Evolutionary conservation across 495 filamentous ascomycete genomes (phyloP).

Genomic region (Penicilliopsis zonata): DNA sequence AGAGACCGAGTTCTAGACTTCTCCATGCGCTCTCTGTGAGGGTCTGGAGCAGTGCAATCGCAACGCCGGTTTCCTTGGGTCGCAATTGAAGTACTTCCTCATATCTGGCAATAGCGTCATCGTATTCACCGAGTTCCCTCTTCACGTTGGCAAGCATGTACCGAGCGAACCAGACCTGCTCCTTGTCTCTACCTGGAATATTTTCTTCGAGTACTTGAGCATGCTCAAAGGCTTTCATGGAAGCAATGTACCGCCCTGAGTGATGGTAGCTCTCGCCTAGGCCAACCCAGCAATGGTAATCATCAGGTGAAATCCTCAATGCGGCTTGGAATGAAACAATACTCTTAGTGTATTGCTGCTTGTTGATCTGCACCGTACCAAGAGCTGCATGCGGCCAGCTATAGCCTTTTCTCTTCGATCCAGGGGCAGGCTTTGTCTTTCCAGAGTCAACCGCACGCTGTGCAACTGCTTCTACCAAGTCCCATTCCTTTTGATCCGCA

Average conservation of each 20-base stretch:
- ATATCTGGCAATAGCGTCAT: constrained; percentile 68
- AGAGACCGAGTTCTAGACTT: constrained; percentile 68
- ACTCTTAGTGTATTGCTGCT: constrained; percentile 76
- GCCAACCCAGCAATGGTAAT: constrained; percentile 93
- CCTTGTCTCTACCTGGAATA: constrained; percentile 27
- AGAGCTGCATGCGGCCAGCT: constrained; percentile 97
- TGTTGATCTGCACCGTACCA: constrained; percentile 92
- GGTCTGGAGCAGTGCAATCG: constrained; percentile 76
- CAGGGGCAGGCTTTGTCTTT: constrained; percentile 75
- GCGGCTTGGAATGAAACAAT: constrained; percentile 87
- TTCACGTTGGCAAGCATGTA: constrained; percentile 97
- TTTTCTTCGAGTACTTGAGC: constrained; percentile 53
- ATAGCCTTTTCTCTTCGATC: constrained; percentile 77
- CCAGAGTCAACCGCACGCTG: constrained; percentile 90
- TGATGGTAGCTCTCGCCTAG: constrained; percentile 93
- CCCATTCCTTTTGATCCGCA: constrained; percentile 87
- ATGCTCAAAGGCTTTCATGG: constrained; percentile 79
- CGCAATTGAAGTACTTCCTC: constrained; percentile 51
- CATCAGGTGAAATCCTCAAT: constrained; percentile 66
- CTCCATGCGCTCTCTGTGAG: constrained; percentile 69
- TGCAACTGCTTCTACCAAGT: constrained; percentile 83
- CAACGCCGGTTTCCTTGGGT: constrained; percentile 71
- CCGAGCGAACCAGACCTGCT: constrained; percentile 81
- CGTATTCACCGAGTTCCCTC: constrained; percentile 79
- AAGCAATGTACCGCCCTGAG: constrained; percentile 82